These are phyloP conservation scores for Voacanga thouarsii DNA, from an alignment of 257 asterid genomes.

Conservation along the genomic window DNA sequence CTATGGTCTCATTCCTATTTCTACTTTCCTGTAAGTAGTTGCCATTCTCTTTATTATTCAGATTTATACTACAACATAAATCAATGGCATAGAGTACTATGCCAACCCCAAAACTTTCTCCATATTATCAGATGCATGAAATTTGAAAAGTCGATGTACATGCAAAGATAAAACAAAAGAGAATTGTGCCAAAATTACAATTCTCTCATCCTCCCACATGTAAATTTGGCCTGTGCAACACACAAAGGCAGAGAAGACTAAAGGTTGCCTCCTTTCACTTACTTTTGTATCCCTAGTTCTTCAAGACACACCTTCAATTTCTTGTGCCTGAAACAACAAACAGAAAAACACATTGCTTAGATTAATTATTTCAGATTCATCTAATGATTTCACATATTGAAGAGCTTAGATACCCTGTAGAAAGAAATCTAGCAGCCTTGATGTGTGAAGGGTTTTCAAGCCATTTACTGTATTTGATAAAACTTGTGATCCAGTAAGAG, in stretches of 20 bases:
- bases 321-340: slow-evolving; percentile 57
- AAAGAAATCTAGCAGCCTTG: slow-evolving; percentile 88
- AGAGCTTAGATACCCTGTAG: slow-evolving; percentile 64
- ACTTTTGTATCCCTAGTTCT: slow-evolving; percentile 76
- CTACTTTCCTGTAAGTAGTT: not conserved
- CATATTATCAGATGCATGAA: not conserved
- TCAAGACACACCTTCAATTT: slow-evolving; percentile 66
- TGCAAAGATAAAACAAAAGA: not conserved
- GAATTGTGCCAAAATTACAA: not conserved
- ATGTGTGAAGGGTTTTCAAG: slow-evolving; percentile 74
- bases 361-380: slow-evolving; percentile 6
- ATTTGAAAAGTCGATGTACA: not conserved
- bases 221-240: not conserved
- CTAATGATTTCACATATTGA: slow-evolving; percentile 15
- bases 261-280: slow-evolving; percentile 35
- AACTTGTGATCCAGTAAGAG: slow-evolving; percentile 90
- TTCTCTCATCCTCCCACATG: not conserved
- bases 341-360: slow-evolving; percentile 21
- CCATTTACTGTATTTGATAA: slow-evolving; percentile 92
- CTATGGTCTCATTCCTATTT: too few relatives aligned
- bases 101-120: not conserved
- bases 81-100: not conserved
- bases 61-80: not conserved
- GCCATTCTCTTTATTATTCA: not conserved
- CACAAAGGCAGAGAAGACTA: slow-evolving; percentile 12